phyloP scores from a whole-genome alignment of 257 asterid species.

The Echites panduratus region DNA sequence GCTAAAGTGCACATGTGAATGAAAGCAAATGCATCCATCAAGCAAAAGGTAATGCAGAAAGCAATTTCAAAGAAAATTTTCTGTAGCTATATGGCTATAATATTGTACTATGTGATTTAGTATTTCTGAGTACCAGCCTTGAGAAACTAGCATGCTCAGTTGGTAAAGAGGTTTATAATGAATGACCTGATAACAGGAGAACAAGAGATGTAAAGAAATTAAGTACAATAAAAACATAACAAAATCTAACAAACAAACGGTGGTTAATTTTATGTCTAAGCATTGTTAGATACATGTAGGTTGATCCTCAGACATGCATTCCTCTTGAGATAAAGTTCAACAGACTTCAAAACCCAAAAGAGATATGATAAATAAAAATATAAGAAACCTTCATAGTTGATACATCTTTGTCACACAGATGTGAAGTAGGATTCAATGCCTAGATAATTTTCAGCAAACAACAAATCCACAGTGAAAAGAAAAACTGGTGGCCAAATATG shows the following conservation, averaged over 20 bases:
- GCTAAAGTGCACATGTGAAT: no score
- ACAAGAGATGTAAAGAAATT: neutral
- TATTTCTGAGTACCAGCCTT: no score
- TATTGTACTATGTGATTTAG: no score
- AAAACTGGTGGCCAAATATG: neutral
- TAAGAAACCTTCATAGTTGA: neutral
- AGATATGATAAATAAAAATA: neutral
- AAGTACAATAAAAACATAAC: neutral
- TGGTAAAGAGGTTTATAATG: no score
- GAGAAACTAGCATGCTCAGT: no score
- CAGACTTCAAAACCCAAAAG: neutral
- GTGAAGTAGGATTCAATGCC: neutral
- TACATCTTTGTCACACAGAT: neutral
- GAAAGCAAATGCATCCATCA: no score
- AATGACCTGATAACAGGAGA: neutral
- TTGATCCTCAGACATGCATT: no score
- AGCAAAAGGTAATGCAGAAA: no score
- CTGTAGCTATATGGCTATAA: no score
- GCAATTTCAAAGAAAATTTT: no score
- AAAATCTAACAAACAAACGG: neutral
- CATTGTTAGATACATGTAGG: neutral
- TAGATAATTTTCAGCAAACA: neutral
- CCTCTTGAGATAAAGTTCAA: neutral
- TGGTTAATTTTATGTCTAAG: neutral
- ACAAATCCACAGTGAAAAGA: neutral